phyloP scores from a whole-genome alignment of 73 alveolate species.

The Paramecium bursaria region DNA sequence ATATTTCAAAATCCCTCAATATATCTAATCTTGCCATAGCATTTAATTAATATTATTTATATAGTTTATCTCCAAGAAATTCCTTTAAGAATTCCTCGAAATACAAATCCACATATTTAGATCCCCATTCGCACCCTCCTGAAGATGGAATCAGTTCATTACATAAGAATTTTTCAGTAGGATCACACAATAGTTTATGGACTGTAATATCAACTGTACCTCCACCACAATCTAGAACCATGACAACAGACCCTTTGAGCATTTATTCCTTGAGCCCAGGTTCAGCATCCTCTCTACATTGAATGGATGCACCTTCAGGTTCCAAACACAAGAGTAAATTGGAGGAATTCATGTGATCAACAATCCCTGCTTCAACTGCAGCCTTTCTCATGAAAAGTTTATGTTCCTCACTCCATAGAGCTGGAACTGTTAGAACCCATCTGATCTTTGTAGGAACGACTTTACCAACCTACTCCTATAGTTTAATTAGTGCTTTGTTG shows the following conservation, averaged over 20 bases:
- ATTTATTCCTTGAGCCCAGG: slow-evolving; percentile 84
- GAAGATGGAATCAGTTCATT: slow-evolving; percentile 96
- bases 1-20: slow-evolving; percentile 95
- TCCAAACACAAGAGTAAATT: slow-evolving; percentile 94
- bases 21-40: slow-evolving; percentile 97
- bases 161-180: slow-evolving; percentile 94
- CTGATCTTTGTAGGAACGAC: slow-evolving; percentile 93
- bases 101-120: slow-evolving; percentile 95
- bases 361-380: slow-evolving; percentile 97
- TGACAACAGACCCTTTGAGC: slow-evolving; percentile 88
- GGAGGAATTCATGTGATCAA: slow-evolving; percentile 86
- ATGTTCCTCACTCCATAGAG: slow-evolving; percentile 98
- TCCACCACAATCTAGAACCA: slow-evolving; percentile 99
- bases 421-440: slow-evolving; percentile 99
- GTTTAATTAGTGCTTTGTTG: slow-evolving; percentile 92
- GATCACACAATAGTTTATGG: slow-evolving; percentile 94
- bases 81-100: slow-evolving; percentile 94
- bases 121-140: slow-evolving; percentile 99
- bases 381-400: slow-evolving; percentile 97
- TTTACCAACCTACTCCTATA: slow-evolving; percentile 95
- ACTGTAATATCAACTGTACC: slow-evolving; percentile 98
- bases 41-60: slow-evolving; percentile 79
- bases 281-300: slow-evolving; percentile 97
- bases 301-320: slow-evolving; percentile 98
- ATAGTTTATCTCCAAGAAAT: slow-evolving; percentile 93